Base-by-base conservation (phyloP, 2,329 filamentous ascomycete species). In the Aschersonia sp. region DNA sequence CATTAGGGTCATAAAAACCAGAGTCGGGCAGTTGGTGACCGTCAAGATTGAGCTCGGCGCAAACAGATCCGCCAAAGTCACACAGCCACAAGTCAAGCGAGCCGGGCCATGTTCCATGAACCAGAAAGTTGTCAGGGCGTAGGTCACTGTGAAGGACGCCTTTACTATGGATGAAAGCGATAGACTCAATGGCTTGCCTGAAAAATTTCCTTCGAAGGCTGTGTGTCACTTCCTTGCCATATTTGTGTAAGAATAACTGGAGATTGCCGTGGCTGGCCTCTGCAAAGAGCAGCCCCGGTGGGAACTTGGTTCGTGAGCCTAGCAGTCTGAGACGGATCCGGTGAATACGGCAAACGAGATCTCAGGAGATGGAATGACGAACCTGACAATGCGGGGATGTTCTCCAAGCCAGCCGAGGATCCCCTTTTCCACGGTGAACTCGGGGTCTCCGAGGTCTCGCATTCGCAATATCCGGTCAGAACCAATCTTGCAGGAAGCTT, bases 81-180 rank as follows among this genome's bases (percentile, higher is more conserved):
- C 55, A 62, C 32, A 64, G 56, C 48, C 53, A 57, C 40, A 64
- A 47, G 51, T 63, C 55, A 12, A 50, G 32, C 11, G 45, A 44
- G 32, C 12, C n/a, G n/a, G 44, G 41, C 39, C 37, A 43, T 40
- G 44, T 50, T 8, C 56, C 52, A 48, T 65, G 54, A 29, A 64
- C 52, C 32, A 64, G 55, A 45, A 60, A 59, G 47, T 63, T 62
- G 4, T 59, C 53, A 14, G 59, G 59, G 41, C 57, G 58, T 32
- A 63, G 53, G 54, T 65, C 59, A 41, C 55, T 57, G 47, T 63
- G 58, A 44, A 64, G 59, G 10, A 65, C 57, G 29, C 58, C 59
- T 32, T 54, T 53, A 45, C 50, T 44, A 47, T 64, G 58, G 31
- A 62, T 56, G 48, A 56, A 61, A 10, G 47, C 50, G 47, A 63